These are phyloP conservation scores for Setaria italica DNA, from an alignment of 202 grass and related monocot species.

Conservation along the genomic window DNA sequence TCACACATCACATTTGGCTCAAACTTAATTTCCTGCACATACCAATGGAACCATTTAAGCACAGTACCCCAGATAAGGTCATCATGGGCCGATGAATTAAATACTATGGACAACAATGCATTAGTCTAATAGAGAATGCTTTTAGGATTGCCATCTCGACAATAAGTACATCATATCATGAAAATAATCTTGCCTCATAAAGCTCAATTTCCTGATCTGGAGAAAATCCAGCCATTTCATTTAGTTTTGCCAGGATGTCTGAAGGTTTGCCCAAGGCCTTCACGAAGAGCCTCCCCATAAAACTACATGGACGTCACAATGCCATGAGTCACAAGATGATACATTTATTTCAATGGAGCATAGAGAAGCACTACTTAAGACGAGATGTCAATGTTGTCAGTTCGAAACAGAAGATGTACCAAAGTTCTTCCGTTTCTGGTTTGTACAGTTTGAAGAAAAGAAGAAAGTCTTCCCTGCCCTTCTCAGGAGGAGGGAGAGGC, in stretches of 20 bases:
- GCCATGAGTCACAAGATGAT: not conserved
- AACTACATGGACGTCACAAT: constrained; percentile 58
- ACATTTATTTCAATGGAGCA: not conserved
- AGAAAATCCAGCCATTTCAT: constrained; percentile 80
- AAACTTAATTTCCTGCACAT: constrained; percentile 93
- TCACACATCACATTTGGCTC: constrained; percentile 89
- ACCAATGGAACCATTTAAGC: constrained; percentile 43
- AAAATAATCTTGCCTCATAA: constrained; percentile 66
- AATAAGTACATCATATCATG: constrained; percentile 42
- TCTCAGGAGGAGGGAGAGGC: constrained; percentile 73
- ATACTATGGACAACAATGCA: not conserved
- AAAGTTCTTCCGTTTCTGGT: constrained; percentile 75
- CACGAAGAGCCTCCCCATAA: constrained; percentile 72
- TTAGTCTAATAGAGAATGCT: constrained; percentile 22
- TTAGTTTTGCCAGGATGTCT: constrained; percentile 78
- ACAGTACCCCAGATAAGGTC: not conserved
- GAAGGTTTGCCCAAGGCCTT: constrained; percentile 72
- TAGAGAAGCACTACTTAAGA: constrained; percentile 6
- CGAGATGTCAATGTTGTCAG: constrained; percentile 12
- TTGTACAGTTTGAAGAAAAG: constrained; percentile 96
- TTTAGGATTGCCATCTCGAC: not conserved
- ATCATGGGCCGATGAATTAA: constrained; percentile 32
- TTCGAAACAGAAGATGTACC: constrained; percentile 59
- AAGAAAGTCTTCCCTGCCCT: constrained; percentile 86
- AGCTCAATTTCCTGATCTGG: constrained; percentile 83